Evolutionary conservation across 192 early-diverging fungal species (phyloP), one percentile per base, ranked within the genome.

Genomic region (Entomortierella chlamydospora): DNA sequence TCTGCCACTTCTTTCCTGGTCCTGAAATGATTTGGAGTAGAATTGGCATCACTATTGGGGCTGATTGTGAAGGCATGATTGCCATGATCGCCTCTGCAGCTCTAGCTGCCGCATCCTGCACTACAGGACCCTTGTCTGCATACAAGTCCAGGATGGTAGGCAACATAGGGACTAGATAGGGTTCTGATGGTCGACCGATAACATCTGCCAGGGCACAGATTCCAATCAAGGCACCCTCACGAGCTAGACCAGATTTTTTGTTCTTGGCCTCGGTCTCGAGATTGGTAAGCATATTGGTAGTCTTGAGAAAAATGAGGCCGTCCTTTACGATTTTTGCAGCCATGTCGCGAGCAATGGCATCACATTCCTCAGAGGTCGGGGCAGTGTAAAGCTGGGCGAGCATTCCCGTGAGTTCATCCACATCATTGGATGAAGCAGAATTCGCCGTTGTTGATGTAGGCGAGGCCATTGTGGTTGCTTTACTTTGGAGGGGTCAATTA

Each of bases 1-100:
- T 91, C 67, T 92, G 91, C 89, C 91, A 90, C 78, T 94, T 94
- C 72, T 93, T 91, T 70, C 90, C 88, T 29, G 67, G 57, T 57
- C 89, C 89, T 60, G 81, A 70, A 63, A 93, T 85, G 45, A 82
- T 82, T 42, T 88, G 85, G 64, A 89, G 87, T 29, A 93, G 73
- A 57, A 90, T 66, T 39, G 93, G 91, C n/a, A 94, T 78, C 53
- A 92, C 58, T 20, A 83, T 54, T 30, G 82, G 79, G 20, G 83
- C 69, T n/a, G 85, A 79, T 47, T 85, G 82, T 1, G 85, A 70
- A 5, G 85, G 84, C 70, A 81, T 70, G 25, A 70, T 70, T 9
- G 73, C 76, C 57, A 86, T 68, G 9, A 86, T 70, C 26, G 68
- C 63, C 11, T 60, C 71, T 20, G 79, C 73, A 26, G 87, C 86